These are phyloP conservation scores for Thraustochytrium striatum DNA, from an alignment of 352 stramenopile species.

Conservation along the genomic window DNA sequence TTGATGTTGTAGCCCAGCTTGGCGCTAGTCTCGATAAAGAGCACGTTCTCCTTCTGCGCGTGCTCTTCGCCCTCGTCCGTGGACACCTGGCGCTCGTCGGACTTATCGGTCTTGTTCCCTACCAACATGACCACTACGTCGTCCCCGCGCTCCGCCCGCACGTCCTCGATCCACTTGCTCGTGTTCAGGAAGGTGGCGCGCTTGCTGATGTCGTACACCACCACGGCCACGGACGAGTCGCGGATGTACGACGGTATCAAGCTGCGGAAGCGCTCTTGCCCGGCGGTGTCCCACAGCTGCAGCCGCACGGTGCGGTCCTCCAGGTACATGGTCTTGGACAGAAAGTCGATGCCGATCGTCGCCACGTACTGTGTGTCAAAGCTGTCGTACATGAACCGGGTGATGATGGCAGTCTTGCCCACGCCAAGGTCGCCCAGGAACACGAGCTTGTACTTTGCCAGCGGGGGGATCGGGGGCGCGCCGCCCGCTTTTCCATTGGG, in stretches of 20 bases:
- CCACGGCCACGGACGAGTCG: conserved; percentile 98
- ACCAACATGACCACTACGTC: conserved; percentile 99
- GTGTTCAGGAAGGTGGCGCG: conserved; percentile 96
- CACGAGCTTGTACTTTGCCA: conserved; percentile 61
- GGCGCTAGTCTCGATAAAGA: conserved; percentile 99
- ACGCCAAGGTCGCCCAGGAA: conserved; percentile 94
- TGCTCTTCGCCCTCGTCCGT: conserved; percentile 97
- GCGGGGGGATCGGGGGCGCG: conserved; percentile 34
- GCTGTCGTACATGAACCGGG: conserved; percentile 97
- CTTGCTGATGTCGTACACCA: conserved; percentile 99
- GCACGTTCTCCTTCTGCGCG: conserved; percentile 92
- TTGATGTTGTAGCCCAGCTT: conserved; percentile 93
- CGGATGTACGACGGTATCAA: conserved; percentile 94
- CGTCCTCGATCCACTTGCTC: conserved; percentile 98
- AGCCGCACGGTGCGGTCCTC: conserved; percentile 95
- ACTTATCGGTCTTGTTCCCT: conserved; percentile 99
- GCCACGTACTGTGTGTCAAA: conserved; percentile 94
- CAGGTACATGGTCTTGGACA: conserved; percentile 99
- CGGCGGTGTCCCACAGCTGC: conserved; percentile 91
- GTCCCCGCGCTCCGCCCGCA: conserved; percentile 92
- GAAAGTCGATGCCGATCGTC: conserved; percentile 99
- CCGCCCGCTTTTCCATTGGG: conserved; percentile 54
- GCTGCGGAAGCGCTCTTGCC: conserved; percentile 57
- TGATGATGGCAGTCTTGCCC: conserved; percentile 99
- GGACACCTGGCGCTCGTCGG: conserved; percentile 89